Evolutionary conservation across 208 protist species (phyloP).

Genomic region (Leishmania arabica): DNA sequence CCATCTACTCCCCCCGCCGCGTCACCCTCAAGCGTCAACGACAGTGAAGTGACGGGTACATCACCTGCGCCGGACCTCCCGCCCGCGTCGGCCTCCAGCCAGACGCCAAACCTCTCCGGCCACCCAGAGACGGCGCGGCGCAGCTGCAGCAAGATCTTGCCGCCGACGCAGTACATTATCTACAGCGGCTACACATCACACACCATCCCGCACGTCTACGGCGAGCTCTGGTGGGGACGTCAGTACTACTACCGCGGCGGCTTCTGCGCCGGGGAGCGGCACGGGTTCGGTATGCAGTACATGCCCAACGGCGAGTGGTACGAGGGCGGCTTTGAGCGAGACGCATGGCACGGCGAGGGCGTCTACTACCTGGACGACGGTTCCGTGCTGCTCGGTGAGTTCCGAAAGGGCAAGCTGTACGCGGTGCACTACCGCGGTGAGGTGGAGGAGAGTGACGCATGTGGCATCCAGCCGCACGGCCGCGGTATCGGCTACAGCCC

Average conservation of each 20-base stretch:
- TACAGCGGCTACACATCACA: conserved; percentile 79
- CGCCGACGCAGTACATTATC: conserved; percentile 42
- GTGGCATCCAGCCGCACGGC: conserved; percentile 52
- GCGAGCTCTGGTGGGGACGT: conserved; percentile 78
- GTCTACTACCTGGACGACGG: conserved; percentile 74
- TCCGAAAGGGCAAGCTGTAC: conserved; percentile 41
- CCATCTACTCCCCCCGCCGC: not conserved
- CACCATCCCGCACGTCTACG: conserved; percentile 73
- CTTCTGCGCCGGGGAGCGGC: conserved; percentile 59
- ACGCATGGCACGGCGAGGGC: conserved; percentile 64
- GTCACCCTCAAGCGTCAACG: not conserved
- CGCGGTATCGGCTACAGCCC: conserved; percentile 49
- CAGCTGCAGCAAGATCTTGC: conserved; percentile 7
- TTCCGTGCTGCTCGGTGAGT: conserved; percentile 67
- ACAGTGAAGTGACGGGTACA: not conserved
- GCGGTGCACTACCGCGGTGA: conserved; percentile 74
- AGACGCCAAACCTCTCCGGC: not conserved
- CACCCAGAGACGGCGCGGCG: not conserved
- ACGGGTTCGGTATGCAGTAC: conserved; percentile 69
- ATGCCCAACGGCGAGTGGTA: conserved; percentile 73
- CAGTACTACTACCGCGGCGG: conserved; percentile 63
- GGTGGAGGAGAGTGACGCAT: conserved; percentile 38
- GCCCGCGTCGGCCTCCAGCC: not conserved
- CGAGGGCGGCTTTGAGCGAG: conserved; percentile 56
- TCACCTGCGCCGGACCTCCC: not conserved